A percentile compares a stretch with the other conserved stretches of the same genome.
These are phyloP conservation scores for Podaxis sp. DNA, from an alignment of 768 basidiomycete genomes.

Conservation along the genomic window DNA sequence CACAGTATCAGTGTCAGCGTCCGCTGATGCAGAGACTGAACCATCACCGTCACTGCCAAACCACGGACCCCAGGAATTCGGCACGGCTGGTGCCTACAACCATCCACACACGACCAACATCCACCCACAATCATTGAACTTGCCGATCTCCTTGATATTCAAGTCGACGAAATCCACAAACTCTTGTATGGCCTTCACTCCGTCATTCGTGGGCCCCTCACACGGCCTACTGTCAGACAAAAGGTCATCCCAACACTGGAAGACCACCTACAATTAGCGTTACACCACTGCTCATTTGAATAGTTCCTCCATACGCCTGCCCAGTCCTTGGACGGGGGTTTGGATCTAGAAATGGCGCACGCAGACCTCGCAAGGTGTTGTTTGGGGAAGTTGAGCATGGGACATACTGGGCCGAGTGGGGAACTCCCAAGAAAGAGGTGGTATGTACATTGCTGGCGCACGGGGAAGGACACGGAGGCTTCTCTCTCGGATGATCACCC, in stretches of 20 bases:
- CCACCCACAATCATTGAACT: background rate
- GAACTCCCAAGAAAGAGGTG: background rate
- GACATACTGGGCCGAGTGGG: background rate
- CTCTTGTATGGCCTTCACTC: slow-evolving; percentile 1
- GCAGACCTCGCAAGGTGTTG: slow-evolving; percentile 6
- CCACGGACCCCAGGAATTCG: background rate
- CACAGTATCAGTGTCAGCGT: background rate
- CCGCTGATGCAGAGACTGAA: background rate
- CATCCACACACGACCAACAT: background rate
- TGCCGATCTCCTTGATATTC: background rate
- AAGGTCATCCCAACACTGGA: too few species aligned
- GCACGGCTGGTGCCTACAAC: background rate
- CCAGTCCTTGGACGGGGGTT: slow-evolving; percentile 2
- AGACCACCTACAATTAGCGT: background rate
- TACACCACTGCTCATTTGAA: slow-evolving; percentile 1
- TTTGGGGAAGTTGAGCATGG: background rate
- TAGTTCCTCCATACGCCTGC: slow-evolving; percentile 7
- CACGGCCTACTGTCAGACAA: too few species aligned
- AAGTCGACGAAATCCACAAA: background rate
- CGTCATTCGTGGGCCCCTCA: background rate
- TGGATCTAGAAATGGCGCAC: background rate
- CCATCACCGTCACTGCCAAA: background rate
- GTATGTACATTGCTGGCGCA: slow-evolving; percentile 10
- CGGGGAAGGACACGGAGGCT: slow-evolving; percentile 5
- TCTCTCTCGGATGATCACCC: background rate